These are phyloP conservation scores for Ceratocystis diversiconidia DNA, from an alignment of 2,329 filamentous ascomycete genomes.

Conservation along the genomic window DNA sequence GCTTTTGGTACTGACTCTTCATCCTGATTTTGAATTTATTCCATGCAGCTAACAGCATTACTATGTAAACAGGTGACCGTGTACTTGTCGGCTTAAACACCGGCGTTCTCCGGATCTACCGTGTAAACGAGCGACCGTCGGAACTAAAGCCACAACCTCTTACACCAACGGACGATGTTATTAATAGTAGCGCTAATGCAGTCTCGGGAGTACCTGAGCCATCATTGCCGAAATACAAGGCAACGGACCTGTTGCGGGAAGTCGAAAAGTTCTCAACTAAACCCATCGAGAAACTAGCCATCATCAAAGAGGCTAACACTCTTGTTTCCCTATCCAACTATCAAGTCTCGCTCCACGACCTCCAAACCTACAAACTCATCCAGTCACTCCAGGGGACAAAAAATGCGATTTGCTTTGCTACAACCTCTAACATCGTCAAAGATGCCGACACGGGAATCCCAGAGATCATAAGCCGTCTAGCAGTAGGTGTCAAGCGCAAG, in stretches of 20 bases:
- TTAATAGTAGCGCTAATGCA: conserved; percentile 3
- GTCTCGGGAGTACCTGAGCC: conserved; percentile 3
- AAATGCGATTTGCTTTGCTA: conserved; percentile 78
- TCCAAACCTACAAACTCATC: conserved; percentile 68
- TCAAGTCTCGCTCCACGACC: conserved; percentile 77
- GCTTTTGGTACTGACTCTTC: conserved; percentile 54
- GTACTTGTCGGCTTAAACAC: conserved; percentile 85
- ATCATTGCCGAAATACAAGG: conserved; percentile 29
- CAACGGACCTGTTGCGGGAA: conserved; percentile 77
- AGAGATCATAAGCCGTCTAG: conserved; percentile 80
- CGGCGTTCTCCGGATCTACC: conserved; percentile 77
- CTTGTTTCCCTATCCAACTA: conserved; percentile 85
- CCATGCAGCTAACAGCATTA: conserved; percentile 14
- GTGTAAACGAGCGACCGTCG: conserved; percentile 55
- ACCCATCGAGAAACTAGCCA: conserved; percentile 82
- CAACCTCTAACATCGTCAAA: conserved; percentile 90
- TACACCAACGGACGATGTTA: neutral
- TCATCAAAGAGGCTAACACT: conserved; percentile 88
- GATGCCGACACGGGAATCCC: conserved; percentile 76
- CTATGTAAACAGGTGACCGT: conserved; percentile 53
- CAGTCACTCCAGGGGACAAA: conserved; percentile 70
- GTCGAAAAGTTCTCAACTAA: conserved; percentile 86
- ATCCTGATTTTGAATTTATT: neutral
- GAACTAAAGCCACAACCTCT: conserved; percentile 9
- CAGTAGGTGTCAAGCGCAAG: conserved; percentile 83